Percentiles rank a stretch among this genome's conserved stretches.
Conservation (phyloP, 2,329 filamentous ascomycete genomes). For the Fusarium sp. region DNA sequence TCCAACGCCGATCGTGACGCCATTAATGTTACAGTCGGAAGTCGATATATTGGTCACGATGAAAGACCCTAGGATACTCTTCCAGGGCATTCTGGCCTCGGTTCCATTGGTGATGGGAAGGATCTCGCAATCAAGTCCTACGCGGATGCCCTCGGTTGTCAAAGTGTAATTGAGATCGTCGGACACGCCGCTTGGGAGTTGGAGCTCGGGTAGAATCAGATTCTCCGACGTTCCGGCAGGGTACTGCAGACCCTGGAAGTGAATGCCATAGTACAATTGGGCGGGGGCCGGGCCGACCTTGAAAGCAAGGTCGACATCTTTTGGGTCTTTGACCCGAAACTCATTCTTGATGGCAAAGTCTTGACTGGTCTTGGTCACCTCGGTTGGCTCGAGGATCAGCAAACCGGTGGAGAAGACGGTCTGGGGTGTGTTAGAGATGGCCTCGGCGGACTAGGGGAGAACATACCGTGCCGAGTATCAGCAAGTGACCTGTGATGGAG, state of each 20-base stretch:
- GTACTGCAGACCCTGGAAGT: constrained; percentile 33
- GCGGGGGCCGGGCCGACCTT: constrained; percentile 29
- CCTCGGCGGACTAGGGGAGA: background rate
- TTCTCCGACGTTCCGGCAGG: constrained; percentile 32
- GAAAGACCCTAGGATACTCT: constrained; percentile 36
- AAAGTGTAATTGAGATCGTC: constrained; percentile 32
- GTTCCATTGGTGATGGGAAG: constrained; percentile 40
- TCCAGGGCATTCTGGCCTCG: constrained; percentile 32
- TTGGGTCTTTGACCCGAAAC: constrained; percentile 26
- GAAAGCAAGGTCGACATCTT: constrained; percentile 8
- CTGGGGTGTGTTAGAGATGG: constrained; percentile 17
- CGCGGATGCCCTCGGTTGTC: constrained; percentile 37
- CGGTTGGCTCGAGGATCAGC: constrained; percentile 44
- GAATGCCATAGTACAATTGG: constrained; percentile 33
- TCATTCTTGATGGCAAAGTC: constrained; percentile 31
- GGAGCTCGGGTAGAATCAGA: constrained; percentile 24
- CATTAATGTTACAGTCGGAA: constrained; percentile 41
- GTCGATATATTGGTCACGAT: constrained; percentile 42
- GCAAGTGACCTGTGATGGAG: constrained; percentile 41
- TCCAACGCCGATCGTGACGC: constrained; percentile 39
- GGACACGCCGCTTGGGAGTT: constrained; percentile 11
- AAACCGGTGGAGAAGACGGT: constrained; percentile 48
- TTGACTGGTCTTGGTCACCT: constrained; percentile 30
- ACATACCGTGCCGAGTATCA: constrained; percentile 46
- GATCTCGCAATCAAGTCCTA: constrained; percentile 42